Base-by-base conservation (phyloP, 1,139 yeast species). In the Yueomyces sp. region DNA sequence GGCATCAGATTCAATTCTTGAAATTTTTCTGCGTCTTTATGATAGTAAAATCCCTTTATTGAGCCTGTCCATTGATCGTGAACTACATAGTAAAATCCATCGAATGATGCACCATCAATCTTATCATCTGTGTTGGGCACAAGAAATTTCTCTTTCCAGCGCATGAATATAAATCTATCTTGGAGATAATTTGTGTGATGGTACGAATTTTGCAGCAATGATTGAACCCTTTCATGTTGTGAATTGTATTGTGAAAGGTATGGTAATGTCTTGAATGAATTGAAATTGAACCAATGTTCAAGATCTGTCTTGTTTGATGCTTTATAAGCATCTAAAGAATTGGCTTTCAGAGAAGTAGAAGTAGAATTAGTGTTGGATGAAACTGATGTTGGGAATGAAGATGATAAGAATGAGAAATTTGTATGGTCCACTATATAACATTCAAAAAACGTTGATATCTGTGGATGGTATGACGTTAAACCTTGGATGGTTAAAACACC, bases 81-180 rank as follows among this genome's bases (percentile, higher is more conserved):
- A 38, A 86, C 86, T 36, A 86, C 76, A 59, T 87, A 89, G 63
- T 89, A 89, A 59, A 86, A 87, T 0, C 97, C 97, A 40, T 87
- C 96, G 60, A 81, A 89, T 4, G 94, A 81, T 0, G 96, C 96
- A 25, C 93, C 94, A 38, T 73, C 71, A 32, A 81, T 75, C 46
- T 69, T 73, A 50, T 73, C 76, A 9, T 31, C 25, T 9, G 12
- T 32, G 62, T 87, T 95, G 0, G 95, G 95, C 9, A 84, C 78
- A 48, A 87, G 65, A 55, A 85, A 86, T 55, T 78, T 76, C 60
- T 89, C 97, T 62, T 89, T 89, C 96, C 96, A 89, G 51, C 96
- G 71, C 96, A 89, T 89, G 59, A 78, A 89, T 4, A 89, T 65
- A 54, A 70, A 76, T 44, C 75, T 69, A 49, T 71, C 69, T 41